phyloP scores from a whole-genome alignment of 495 filamentous ascomycete genomes.

The Aspergillus ellipticus region DNA sequence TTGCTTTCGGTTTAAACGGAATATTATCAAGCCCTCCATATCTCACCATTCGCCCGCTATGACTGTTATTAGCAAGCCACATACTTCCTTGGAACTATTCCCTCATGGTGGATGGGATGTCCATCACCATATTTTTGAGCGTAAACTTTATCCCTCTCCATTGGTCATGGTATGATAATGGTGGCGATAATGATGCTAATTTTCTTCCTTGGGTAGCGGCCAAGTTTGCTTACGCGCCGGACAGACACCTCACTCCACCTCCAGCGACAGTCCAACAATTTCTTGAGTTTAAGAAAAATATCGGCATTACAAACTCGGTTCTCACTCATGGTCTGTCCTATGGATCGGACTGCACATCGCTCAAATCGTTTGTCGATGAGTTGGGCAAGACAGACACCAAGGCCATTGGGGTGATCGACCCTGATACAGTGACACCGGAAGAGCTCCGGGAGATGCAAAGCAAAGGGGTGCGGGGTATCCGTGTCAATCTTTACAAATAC shows the following conservation, averaged over 20 bases:
- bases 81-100: conserved; percentile 10
- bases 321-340: conserved; percentile 27
- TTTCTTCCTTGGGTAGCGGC: background rate
- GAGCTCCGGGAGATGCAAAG: conserved; percentile 18
- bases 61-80: background rate
- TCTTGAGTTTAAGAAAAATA: conserved; percentile 16
- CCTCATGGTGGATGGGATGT: conserved; percentile 28
- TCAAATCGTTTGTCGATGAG: conserved; percentile 16
- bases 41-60: background rate
- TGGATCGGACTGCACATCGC: conserved; percentile 19
- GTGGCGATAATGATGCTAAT: background rate
- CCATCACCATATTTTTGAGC: conserved; percentile 26
- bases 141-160: conserved; percentile 7
- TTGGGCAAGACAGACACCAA: conserved; percentile 12
- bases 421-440: conserved; percentile 11
- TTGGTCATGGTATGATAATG: background rate
- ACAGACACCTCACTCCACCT: conserved; percentile 24
- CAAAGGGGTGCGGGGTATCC: conserved; percentile 20
- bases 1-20: background rate
- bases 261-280: conserved; percentile 21
- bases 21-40: background rate
- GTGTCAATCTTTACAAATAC: conserved; percentile 26
- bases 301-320: conserved; percentile 24
- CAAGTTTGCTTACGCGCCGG: conserved; percentile 14
- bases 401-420: conserved; percentile 24